Base-by-base conservation (phyloP, 805 yeast species). In the Candida adriatica region DNA sequence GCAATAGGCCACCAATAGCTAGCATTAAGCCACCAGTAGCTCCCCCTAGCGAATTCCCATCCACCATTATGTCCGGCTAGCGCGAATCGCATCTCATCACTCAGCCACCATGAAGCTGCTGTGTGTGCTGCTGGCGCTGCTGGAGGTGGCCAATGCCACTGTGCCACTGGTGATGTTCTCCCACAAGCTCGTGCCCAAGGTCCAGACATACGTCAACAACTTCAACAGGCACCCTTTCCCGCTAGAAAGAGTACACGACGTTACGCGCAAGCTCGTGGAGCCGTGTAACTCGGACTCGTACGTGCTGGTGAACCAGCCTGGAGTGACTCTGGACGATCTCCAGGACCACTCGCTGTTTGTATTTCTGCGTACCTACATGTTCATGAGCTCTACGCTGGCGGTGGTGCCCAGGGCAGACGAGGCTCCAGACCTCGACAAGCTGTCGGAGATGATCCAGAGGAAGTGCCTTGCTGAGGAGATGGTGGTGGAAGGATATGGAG, bases 381-480 rank as follows among this genome's bases (percentile, higher is more conserved):
- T 64, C 15, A 58, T 65, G 49, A 62, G 83, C n/a, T 78, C 87
- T 5, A 73, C 84, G 0, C 59, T 76, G 7, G 60, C 76, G 4
- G 70, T 75, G 2, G 58, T 80, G 33, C 83, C 86, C 4, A 61
- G 75, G 42, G 55, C 67, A 7, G 53, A 63, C 4, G 26, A 24
- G 4, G 45, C 56, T 8, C 35, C 48, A 4, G 74, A 77, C 42
- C 45, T 72, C 29, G 59, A 64, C 8, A 56, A 49, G 21, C 34
- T 77, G 29, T 68, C 64, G 26, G 46, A 53, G 17, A 61, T 59
- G 31, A 57, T 75, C 19, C 58, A 59, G 26, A 55, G 55, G 15
- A 66, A 65, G 13, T 81, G 88, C 55, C 61, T 64, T 20, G 79
- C 82, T 2, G 61, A 64, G 31, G 50, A 60, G 2, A 46, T 73